Conservation (phyloP, 179 eudicot genomes). For the Vitellaria paradoxa region DNA sequence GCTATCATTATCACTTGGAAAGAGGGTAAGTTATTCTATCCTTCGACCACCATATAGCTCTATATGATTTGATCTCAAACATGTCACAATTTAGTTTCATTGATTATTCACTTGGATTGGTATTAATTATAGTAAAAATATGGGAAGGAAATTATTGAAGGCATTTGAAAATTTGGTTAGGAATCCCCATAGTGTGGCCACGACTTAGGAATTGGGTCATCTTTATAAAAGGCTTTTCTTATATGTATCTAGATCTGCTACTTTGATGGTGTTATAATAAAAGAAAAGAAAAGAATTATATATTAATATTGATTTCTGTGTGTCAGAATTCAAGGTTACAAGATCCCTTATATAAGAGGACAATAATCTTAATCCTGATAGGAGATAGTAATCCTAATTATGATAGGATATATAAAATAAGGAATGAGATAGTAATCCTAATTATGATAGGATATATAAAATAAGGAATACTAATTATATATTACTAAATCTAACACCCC, state of each 20-base stretch:
- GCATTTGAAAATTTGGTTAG: neutral
- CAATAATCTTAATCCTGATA: too few species aligned
- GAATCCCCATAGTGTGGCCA: neutral
- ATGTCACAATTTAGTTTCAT: neutral
- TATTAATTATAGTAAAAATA: neutral
- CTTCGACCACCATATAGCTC: neutral
- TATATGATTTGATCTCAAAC: conserved; percentile 2
- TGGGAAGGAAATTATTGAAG: neutral
- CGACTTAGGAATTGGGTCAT: neutral
- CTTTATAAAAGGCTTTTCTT: neutral
- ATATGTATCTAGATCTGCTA: neutral
- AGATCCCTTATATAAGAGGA: too few species aligned
- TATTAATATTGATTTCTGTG: too few species aligned
- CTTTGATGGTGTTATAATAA: too few species aligned
- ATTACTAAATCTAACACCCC: too few species aligned
- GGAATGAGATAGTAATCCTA: too few species aligned
- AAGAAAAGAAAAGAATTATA: too few species aligned
- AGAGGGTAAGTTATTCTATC: conserved; percentile 33
- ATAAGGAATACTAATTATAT: too few species aligned
- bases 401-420: too few species aligned
- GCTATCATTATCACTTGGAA: conserved; percentile 55
- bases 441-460: too few species aligned
- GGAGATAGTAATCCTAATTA: too few species aligned
- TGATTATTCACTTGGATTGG: neutral
- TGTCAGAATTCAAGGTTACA: too few species aligned